Evolutionary conservation across 1,139 yeast species (phyloP), one percentile per base, ranked within the genome.

Genomic region (Suhomyces anneliseae): DNA sequence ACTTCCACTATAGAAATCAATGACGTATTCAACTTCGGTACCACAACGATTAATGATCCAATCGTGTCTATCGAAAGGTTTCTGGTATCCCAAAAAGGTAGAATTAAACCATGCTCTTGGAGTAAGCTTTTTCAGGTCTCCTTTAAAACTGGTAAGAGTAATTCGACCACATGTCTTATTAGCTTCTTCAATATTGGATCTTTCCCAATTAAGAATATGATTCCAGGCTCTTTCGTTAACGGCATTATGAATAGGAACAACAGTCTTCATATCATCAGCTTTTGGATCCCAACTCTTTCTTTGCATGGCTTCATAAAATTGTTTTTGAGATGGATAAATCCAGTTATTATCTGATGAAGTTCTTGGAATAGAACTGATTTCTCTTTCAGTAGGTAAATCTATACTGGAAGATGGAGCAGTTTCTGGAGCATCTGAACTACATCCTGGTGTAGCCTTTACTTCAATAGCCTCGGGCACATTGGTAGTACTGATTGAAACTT

Each of bases 51-150:
- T 85, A n/a, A 93, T 78, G 10, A 79, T 73, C 99, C 99, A 93
- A 68, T 93, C 99, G 64, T 93, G 99, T 58, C 99, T 79, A 68
- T 93, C 99, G 69, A 93, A 93, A 0, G 99, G 99, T 53, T 79
- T 79, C 45, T 82, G 82, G 52, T 79, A 76, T 0, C 97, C 90
- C 50, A 84, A 60, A 33, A 87, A 61, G 5, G 63, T 58, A 55
- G 79, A 70, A 56, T 87, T 83, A 58, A 89, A 72, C 72, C 95
- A 80, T 0, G 99, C 99, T 56, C 95, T 76, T 5, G 99, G 99
- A 0, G 97, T 90, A 42, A 90, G 60, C 56, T 87, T 87, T 54
- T 82, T 81, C 43, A 92, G 83, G 61, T 92, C 96, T 8, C 98
- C 99, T 62, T 87, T 85, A 68, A 93, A 93, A 53, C 90, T 83